Conservation (phyloP, 202 grass and related monocot genomes). For the Saccharum hybrid region DNA sequence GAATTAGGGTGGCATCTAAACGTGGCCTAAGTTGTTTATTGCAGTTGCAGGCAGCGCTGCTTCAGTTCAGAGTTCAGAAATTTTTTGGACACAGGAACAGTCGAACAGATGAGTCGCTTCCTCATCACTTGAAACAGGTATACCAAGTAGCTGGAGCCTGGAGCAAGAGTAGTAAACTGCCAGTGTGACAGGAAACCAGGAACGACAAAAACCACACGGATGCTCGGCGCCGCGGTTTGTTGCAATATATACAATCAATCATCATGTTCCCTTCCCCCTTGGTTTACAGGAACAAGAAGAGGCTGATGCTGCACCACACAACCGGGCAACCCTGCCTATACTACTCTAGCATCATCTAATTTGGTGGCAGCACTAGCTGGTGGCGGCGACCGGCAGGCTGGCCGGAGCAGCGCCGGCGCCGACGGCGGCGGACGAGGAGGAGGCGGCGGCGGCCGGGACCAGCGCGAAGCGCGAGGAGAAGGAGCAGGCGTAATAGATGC, state of each 20-base stretch:
- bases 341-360: not conserved
- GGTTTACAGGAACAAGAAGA: not conserved
- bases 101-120: too few species aligned
- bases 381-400: not conserved
- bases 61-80: too few species aligned
- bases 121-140: too few species aligned
- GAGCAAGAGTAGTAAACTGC: not conserved
- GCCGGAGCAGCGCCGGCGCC: not conserved
- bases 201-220: too few species aligned
- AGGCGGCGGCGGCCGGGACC: not conserved
- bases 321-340: too few species aligned
- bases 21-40: too few species aligned
- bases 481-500: constrained; percentile 56
- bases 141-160: too few species aligned
- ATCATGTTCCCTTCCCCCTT: not conserved
- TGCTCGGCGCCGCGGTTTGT: not conserved
- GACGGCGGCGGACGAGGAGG: not conserved
- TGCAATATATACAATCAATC: not conserved
- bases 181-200: not conserved
- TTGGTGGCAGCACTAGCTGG: not conserved
- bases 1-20: too few species aligned
- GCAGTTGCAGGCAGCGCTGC: too few species aligned
- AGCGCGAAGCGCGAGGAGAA: constrained; percentile 78
- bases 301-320: not conserved
- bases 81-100: too few species aligned